Evolutionary conservation across 2,329 filamentous ascomycete genomes (phyloP).

Genomic region (Neofusicoccum cordaticola): DNA sequence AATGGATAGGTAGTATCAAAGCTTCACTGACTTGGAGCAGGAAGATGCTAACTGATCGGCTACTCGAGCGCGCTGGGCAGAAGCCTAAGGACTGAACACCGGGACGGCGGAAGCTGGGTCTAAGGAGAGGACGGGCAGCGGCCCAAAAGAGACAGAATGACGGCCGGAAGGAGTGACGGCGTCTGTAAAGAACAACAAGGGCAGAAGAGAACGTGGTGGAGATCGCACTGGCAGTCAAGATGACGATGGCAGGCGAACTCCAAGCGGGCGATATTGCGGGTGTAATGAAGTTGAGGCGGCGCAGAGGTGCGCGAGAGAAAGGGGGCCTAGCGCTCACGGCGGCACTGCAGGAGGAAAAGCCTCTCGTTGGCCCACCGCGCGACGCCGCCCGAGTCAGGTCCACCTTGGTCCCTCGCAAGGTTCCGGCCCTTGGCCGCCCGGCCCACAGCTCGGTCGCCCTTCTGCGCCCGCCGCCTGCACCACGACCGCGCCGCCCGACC

Average conservation of each 20-base stretch:
- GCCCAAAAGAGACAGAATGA: constrained; percentile 32
- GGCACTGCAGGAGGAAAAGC: not conserved
- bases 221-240: constrained; percentile 35
- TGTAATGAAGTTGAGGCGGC: constrained; percentile 21
- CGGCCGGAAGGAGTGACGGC: constrained; percentile 43
- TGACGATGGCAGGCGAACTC: constrained; percentile 35
- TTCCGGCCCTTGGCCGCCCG: not conserved
- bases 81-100: constrained; percentile 26
- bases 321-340: constrained; percentile 17
- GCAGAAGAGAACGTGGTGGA: constrained; percentile 35
- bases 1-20: constrained; percentile 31
- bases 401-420: not conserved
- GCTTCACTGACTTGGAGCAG: constrained; percentile 27
- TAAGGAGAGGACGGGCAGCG: constrained; percentile 40
- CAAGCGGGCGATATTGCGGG: constrained; percentile 25
- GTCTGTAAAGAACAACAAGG: constrained; percentile 37
- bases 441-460: not conserved
- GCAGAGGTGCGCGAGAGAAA: constrained; percentile 16
- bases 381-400: not conserved
- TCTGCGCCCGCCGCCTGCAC: not conserved
- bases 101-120: constrained; percentile 17
- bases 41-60: constrained; percentile 28
- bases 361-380: not conserved
- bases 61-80: constrained; percentile 32
- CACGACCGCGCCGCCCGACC: not conserved